Base-by-base conservation (phyloP, 108 stramenopile species). In the Aurantiochytrium sp. region DNA sequence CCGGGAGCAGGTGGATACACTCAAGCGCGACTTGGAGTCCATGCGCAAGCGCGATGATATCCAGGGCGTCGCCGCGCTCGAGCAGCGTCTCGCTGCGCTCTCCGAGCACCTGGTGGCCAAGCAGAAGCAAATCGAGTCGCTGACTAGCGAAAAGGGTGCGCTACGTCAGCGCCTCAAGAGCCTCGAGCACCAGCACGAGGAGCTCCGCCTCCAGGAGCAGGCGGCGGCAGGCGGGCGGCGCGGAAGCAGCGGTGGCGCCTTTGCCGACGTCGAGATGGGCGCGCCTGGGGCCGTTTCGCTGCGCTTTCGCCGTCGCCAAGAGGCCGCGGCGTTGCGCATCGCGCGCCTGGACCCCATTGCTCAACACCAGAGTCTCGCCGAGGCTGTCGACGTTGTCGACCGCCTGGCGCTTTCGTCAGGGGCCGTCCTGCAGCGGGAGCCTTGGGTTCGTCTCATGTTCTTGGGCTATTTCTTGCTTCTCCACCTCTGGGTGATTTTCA, bases 91-190 rank as follows among this genome's bases (percentile, higher is more conserved):
- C 45, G 45, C 42, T 27, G 73, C 73, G 30, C 45, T 81, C 24
- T 81, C 73, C 42, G 73, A 81, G 73, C 73, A 81, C 4, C 45
- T 81, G 12, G 73, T 81, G 42, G 73, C 73, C 15, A 81, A 81
- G 30, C 73, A 81, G 32, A 81, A 81, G 73, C 73, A 81, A 48
- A 48, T 81, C 3, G 73, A 81, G 45, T 24, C 39, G 17, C 39
- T 81, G n/a, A 81, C 73, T 12, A 81, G 73, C 45, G 73, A 81
- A 30, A 81, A 81, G 45, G 73, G 73, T 2, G 73, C 73, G 0
- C 45, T 81, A 24, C 73, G 73, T 48, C 73, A 81, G 39, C 73
- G 73, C 36, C 39, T 81, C 1, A 81, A 81, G 24, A 81, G 42
- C 39, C 39, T 48, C 0, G 73, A 81, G 24, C 39, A n/a, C 0